Evolutionary conservation across 208 protist genomes (phyloP).

Genomic region (Crithidia bombi): DNA sequence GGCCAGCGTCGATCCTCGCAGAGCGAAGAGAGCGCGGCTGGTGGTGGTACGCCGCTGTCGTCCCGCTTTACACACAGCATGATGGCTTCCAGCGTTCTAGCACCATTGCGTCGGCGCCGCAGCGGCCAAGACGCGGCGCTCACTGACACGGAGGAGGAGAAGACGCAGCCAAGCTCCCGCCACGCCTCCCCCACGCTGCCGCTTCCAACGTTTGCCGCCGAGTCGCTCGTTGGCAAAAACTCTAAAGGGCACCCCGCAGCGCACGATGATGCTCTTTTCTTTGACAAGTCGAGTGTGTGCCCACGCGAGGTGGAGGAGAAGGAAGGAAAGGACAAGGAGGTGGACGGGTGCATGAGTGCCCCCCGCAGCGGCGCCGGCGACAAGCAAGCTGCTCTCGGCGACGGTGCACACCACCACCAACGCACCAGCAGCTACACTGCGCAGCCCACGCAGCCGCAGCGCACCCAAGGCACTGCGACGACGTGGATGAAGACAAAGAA

Average conservation of each 20-base stretch:
- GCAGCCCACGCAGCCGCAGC: neutral
- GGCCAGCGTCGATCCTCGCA: neutral
- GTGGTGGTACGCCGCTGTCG: neutral
- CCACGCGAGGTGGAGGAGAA: neutral
- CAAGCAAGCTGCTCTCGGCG: neutral
- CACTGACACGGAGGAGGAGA: neutral
- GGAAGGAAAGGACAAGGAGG: too few species aligned
- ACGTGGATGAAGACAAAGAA: neutral
- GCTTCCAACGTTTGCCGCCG: neutral
- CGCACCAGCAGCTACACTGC: conserved; percentile 11
- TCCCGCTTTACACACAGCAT: neutral
- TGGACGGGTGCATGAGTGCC: conserved; percentile 1
- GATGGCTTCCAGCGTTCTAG: neutral
- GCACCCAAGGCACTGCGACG: neutral
- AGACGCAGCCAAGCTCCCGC: neutral
- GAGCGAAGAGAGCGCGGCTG: conserved; percentile 7
- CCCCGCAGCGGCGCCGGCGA: conserved; percentile 1
- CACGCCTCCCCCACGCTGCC: neutral
- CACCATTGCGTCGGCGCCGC: conserved; percentile 9
- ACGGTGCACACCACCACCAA: neutral
- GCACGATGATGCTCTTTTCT: neutral
- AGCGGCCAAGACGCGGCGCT: neutral
- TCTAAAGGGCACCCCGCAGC: neutral
- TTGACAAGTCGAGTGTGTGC: neutral
- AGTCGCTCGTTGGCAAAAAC: neutral